Evolutionary conservation across 768 basidiomycete genomes (phyloP).

Genomic region (Kwoniella sp.): DNA sequence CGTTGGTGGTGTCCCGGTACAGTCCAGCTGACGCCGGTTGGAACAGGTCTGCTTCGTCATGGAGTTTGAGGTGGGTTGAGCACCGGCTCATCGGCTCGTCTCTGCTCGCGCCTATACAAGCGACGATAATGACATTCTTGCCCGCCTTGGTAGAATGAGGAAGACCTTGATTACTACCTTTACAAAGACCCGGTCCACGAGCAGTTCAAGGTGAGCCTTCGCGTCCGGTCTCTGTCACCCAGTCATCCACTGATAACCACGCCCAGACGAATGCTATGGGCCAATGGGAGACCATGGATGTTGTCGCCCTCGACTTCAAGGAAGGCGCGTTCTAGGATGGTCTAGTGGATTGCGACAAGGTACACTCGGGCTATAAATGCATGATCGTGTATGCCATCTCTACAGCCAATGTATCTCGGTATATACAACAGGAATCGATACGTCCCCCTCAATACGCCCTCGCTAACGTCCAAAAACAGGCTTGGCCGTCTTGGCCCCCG

Average conservation of each 20-base stretch:
- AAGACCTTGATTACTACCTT: slow-evolving; percentile 42
- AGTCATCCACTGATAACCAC: neutral
- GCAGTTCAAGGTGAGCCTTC: slow-evolving; percentile 40
- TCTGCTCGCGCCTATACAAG: neutral
- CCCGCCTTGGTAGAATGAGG: neutral
- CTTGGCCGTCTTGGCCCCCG: neutral
- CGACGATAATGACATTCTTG: neutral
- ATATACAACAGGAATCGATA: slow-evolving; percentile 5
- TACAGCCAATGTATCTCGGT: neutral
- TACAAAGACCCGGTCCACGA: slow-evolving; percentile 35
- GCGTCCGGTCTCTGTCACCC: slow-evolving; percentile 6
- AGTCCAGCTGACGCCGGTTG: too few relatives aligned
- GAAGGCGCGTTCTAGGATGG: slow-evolving; percentile 10
- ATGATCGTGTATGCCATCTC: neutral
- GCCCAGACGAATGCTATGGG: slow-evolving; percentile 10
- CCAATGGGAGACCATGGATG: slow-evolving; percentile 19
- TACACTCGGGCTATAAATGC: neutral
- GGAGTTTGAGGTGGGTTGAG: slow-evolving; percentile 39
- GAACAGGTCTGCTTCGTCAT: slow-evolving; percentile 35
- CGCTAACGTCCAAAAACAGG: neutral
- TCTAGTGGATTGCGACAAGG: neutral
- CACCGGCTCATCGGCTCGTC: too few relatives aligned
- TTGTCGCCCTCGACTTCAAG: slow-evolving; percentile 25
- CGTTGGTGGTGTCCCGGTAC: too few relatives aligned
- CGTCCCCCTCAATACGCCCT: neutral